phyloP scores from a whole-genome alignment of 768 basidiomycete species.

The Boletus subcaerulescens region DNA sequence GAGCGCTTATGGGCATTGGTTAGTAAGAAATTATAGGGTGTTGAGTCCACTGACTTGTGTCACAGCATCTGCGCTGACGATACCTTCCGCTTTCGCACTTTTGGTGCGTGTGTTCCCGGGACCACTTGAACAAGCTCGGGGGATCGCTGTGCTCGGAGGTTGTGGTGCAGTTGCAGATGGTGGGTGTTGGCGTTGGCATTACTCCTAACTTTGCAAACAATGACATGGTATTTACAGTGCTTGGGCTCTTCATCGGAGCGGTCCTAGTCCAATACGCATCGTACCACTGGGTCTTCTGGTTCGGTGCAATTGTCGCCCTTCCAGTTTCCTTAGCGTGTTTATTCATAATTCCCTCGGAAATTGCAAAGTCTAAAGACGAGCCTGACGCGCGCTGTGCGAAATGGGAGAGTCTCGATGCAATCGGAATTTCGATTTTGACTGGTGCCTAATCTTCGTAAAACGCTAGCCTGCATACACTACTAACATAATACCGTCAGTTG shows the following conservation, averaged over 20 bases:
- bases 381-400: constrained; percentile 4
- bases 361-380: background rate
- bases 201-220: background rate
- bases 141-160: constrained; percentile 46
- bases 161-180: constrained; percentile 47
- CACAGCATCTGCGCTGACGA: constrained; percentile 46
- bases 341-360: constrained; percentile 34
- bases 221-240: constrained; percentile 23
- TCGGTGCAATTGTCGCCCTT: constrained; percentile 39
- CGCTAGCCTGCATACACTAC: background rate
- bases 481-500: constrained; percentile 21
- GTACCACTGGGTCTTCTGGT: constrained; percentile 53
- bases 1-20: constrained; percentile 52
- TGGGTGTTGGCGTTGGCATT: background rate
- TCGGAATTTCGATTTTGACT: constrained; percentile 39
- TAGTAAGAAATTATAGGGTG: background rate
- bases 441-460: constrained; percentile 19
- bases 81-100: constrained; percentile 50
- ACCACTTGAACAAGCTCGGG: constrained; percentile 44
- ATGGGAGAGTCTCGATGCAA: constrained; percentile 35
- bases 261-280: constrained; percentile 39
- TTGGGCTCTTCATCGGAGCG: constrained; percentile 45
- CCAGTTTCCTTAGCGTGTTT: constrained; percentile 32
- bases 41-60: background rate
- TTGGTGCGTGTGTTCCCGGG: constrained; percentile 51